Evolutionary conservation across 495 filamentous ascomycete genomes (phyloP), one percentile per base, ranked within the genome.

Genomic region (Penicillium salamii): DNA sequence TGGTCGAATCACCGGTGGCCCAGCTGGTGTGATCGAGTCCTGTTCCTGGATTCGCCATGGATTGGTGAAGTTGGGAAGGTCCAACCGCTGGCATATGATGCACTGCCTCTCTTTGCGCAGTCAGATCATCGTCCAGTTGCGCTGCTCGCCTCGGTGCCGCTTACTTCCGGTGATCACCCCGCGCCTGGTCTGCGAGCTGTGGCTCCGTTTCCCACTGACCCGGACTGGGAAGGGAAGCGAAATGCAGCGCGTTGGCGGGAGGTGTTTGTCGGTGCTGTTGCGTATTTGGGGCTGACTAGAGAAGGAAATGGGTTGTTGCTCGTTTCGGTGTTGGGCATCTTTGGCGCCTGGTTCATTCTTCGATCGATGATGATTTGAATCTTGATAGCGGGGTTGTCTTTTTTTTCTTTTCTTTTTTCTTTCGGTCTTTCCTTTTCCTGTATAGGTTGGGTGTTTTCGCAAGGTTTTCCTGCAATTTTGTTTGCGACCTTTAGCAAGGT

Each of bases 1-100:
- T 96, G 89, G 81, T 84, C 89, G 19, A 71, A 66, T 36, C 84
- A 89, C 59, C 84, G 93, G 32, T 96, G 85, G 82, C 93, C 93
- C 1, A 87, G 87, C 59, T 98, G 93, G 92, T 95, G 89, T 53
- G 93, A 98, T 65, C 83, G 93, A 11, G 84, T 98, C 34, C 70
- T 98, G 14, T 97, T 82, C 59, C 75, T 90, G 12, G 79, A 84
- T n/a, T 81, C 84, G 5, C 48, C 63, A 11, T 82, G 79, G 72
- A 50, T 76, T 31, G 55, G 54, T 21, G 52, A 63, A 13, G 46
- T 46, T 3, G 39, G 64, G 32, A 35, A 55, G 50, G 54, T 79
- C 84, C 38, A 68, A 66, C 18, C 85, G 1, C 58, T 72, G 11
- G 74, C 68, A 28, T 98, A 98, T 55, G 74, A 81, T 36, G 81